phyloP scores from a whole-genome alignment of 306 rosid genomes.

The Luffa aegyptiaca region DNA sequence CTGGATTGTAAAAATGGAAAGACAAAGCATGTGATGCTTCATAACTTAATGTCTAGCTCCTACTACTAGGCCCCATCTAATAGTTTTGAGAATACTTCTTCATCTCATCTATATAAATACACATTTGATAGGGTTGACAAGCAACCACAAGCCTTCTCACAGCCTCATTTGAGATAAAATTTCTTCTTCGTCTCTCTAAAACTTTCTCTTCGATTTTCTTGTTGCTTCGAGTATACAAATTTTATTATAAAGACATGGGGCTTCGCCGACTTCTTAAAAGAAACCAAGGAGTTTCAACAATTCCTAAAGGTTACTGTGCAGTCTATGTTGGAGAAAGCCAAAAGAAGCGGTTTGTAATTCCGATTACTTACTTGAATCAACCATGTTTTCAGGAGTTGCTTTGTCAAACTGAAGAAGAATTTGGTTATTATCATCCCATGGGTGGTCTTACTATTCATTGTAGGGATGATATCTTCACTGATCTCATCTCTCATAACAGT shows the following conservation, averaged over 20 bases:
- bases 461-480: background rate
- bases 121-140: background rate
- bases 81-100: background rate
- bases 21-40: background rate
- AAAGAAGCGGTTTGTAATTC: slow-evolving; percentile 26
- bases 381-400: slow-evolving; percentile 26
- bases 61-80: background rate
- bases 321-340: slow-evolving; percentile 33
- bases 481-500: background rate
- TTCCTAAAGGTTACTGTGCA: slow-evolving; percentile 21
- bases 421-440: slow-evolving; percentile 26
- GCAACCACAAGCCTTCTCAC: background rate
- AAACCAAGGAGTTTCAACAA: background rate
- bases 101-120: background rate
- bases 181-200: background rate
- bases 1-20: background rate
- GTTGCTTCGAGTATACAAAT: no score
- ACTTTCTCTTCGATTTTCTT: background rate
- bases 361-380: slow-evolving; percentile 28
- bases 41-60: background rate
- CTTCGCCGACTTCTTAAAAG: background rate
- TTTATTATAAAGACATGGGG: background rate
- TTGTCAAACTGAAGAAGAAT: slow-evolving; percentile 26
- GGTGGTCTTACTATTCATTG: slow-evolving; percentile 31
- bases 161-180: background rate